Conservation (phyloP, 148 eudicot species). For the Camellia japonica region DNA sequence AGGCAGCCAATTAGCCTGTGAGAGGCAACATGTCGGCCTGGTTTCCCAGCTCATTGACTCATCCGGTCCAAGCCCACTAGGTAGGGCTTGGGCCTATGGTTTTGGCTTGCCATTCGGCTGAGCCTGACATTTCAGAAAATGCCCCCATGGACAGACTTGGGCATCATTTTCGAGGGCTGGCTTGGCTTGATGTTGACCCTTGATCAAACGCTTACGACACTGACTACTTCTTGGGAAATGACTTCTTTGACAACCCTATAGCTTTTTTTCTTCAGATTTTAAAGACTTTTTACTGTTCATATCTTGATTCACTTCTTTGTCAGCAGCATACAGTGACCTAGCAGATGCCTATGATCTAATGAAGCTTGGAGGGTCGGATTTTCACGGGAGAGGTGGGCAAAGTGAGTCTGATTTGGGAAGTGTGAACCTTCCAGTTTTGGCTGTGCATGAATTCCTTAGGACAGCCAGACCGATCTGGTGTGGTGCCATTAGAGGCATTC, state of each 20-base stretch:
- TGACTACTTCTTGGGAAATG: not conserved
- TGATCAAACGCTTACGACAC: not conserved
- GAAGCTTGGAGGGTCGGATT: constrained; percentile 96
- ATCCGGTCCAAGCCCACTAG: too few species aligned
- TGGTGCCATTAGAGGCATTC: constrained; percentile 50
- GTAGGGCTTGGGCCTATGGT: too few species aligned
- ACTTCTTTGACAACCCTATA: not conserved
- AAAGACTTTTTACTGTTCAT: not conserved
- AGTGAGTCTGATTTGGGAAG: constrained; percentile 81
- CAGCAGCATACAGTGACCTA: constrained; percentile 70
- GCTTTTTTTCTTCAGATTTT: not conserved
- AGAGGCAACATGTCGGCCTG: not conserved
- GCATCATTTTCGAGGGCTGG: too few species aligned
- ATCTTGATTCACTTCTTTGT: constrained; percentile 16
- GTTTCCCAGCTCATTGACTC: not conserved
- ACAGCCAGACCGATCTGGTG: constrained; percentile 90
- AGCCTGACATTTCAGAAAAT: too few species aligned
- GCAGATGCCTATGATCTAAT: constrained; percentile 77
- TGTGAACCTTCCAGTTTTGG: constrained; percentile 65
- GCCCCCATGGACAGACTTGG: too few species aligned
- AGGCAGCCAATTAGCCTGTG: too few species aligned
- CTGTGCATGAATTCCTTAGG: constrained; percentile 68
- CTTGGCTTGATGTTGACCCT: not conserved
- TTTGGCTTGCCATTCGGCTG: too few species aligned
- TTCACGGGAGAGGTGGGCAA: constrained; percentile 79